These are phyloP conservation scores for Coniella lustricola DNA, from an alignment of 2,329 filamentous ascomycete species.

Conservation along the genomic window DNA sequence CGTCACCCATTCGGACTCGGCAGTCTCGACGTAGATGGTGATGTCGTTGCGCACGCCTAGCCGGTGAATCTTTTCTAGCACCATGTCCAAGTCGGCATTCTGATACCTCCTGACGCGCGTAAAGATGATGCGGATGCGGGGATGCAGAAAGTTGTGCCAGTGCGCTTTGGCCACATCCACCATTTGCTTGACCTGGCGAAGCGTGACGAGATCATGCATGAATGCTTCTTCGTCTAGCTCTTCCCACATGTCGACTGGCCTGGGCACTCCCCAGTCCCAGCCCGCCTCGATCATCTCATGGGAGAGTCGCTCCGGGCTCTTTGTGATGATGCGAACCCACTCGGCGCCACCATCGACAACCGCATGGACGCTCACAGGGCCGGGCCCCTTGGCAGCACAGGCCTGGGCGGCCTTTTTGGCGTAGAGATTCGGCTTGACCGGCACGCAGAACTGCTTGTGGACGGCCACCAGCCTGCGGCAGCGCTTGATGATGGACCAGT, in stretches of 20 bases:
- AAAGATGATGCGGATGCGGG: constrained; percentile 22
- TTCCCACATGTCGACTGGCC: constrained; percentile 10
- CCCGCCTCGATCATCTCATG: constrained; percentile 27
- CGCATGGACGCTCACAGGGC: constrained; percentile 20
- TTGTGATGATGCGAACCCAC: constrained; percentile 29
- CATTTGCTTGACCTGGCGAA: constrained; percentile 22
- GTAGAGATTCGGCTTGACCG: neutral
- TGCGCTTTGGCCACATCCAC: constrained; percentile 24
- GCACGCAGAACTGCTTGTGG: constrained; percentile 4
- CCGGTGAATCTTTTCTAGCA: constrained; percentile 18
- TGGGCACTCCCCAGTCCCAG: constrained; percentile 20
- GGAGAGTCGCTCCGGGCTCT: constrained; percentile 23
- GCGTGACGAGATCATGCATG: constrained; percentile 20
- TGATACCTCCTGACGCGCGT: constrained; percentile 22
- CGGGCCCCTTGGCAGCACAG: neutral
- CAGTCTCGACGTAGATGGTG: constrained; percentile 21
- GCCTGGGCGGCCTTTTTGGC: neutral
- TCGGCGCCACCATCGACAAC: constrained; percentile 27
- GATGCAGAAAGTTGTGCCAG: constrained; percentile 20
- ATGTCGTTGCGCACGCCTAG: constrained; percentile 19
- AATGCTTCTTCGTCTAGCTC: constrained; percentile 14
- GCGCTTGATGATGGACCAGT: constrained; percentile 13
- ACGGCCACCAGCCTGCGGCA: constrained; percentile 6
- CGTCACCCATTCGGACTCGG: constrained; percentile 20
- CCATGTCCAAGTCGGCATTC: constrained; percentile 21